phyloP scores from a whole-genome alignment of 2,329 filamentous ascomycete species.

The Sphaerulina vaccinii region DNA sequence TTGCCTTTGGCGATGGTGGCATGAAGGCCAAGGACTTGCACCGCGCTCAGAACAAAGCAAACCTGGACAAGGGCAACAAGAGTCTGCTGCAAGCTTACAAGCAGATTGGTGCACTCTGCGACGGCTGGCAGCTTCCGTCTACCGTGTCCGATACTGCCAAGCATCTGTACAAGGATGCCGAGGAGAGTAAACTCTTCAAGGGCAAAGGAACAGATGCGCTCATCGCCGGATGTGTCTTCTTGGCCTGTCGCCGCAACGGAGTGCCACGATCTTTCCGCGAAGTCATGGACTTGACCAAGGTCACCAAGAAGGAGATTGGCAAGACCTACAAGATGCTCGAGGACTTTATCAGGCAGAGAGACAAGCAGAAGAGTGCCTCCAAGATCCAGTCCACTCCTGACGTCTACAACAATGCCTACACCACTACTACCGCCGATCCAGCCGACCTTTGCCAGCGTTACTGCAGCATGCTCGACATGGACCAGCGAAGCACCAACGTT shows the following conservation, averaged over 20 bases:
- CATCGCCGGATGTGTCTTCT: slow-evolving; percentile 95
- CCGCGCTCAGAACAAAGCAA: slow-evolving; percentile 78
- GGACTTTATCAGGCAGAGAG: slow-evolving; percentile 76
- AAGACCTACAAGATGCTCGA: slow-evolving; percentile 92
- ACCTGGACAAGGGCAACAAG: slow-evolving; percentile 80
- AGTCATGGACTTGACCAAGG: slow-evolving; percentile 88
- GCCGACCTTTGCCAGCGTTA: slow-evolving; percentile 75
- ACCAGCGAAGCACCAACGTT: slow-evolving; percentile 74
- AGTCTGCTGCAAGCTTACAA: slow-evolving; percentile 77
- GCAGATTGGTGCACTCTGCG: slow-evolving; percentile 83
- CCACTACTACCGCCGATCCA: slow-evolving; percentile 34
- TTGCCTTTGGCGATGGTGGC: slow-evolving; percentile 76
- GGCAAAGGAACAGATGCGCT: slow-evolving; percentile 92
- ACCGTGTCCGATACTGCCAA: slow-evolving; percentile 86
- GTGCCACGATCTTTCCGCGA: slow-evolving; percentile 90
- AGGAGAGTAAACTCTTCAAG: slow-evolving; percentile 91
- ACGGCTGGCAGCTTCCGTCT: slow-evolving; percentile 76
- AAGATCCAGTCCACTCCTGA: slow-evolving; percentile 35
- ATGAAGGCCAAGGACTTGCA: slow-evolving; percentile 72
- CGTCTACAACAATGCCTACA: slow-evolving; percentile 34
- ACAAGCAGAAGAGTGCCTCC: slow-evolving; percentile 52
- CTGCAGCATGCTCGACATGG: slow-evolving; percentile 77
- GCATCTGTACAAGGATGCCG: slow-evolving; percentile 90
- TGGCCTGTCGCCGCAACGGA: slow-evolving; percentile 86
- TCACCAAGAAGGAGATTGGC: slow-evolving; percentile 96